A percentile compares a stretch with the other conserved stretches of the same genome.
phyloP scores from a whole-genome alignment of 31 red algal genomes.

The Asparagopsis taxiformis region DNA sequence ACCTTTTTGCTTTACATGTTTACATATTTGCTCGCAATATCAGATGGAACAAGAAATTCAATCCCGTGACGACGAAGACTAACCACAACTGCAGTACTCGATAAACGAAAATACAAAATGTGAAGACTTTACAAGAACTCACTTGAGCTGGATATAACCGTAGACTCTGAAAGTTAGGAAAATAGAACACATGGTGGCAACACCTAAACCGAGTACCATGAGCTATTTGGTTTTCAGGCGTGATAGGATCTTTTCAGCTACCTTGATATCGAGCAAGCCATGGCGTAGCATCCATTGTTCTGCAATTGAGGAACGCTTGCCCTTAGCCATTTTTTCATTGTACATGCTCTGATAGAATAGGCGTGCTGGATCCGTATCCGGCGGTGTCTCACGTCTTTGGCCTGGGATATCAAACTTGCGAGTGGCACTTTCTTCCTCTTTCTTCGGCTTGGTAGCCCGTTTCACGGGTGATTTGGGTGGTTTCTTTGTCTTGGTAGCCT shows the following conservation, averaged over 20 bases:
- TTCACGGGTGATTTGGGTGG: not conserved
- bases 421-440: constrained; percentile 27
- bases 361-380: constrained; percentile 69
- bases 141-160: not conserved
- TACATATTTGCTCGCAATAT: no score
- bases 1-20: no score
- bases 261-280: constrained; percentile 54
- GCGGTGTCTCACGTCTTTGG: constrained; percentile 71
- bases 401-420: constrained; percentile 79
- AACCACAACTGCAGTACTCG: not conserved
- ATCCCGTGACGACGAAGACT: not conserved
- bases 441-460: not conserved
- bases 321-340: constrained; percentile 57
- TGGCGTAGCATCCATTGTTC: constrained; percentile 81
- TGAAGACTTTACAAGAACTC: not conserved
- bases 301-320: constrained; percentile 37
- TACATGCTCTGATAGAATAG: constrained; percentile 95
- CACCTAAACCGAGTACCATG: not conserved
- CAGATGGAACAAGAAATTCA: constrained; percentile 17
- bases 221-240: constrained; percentile 1
- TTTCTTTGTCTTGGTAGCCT: not conserved
- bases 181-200: not conserved
- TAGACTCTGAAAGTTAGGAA: constrained; percentile 1
- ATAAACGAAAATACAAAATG: not conserved
- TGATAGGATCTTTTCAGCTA: constrained; percentile 19